Evolutionary conservation across 2,329 filamentous ascomycete species (phyloP), one percentile per base, ranked within the genome.

Genomic region (Colletotrichum sp.): DNA sequence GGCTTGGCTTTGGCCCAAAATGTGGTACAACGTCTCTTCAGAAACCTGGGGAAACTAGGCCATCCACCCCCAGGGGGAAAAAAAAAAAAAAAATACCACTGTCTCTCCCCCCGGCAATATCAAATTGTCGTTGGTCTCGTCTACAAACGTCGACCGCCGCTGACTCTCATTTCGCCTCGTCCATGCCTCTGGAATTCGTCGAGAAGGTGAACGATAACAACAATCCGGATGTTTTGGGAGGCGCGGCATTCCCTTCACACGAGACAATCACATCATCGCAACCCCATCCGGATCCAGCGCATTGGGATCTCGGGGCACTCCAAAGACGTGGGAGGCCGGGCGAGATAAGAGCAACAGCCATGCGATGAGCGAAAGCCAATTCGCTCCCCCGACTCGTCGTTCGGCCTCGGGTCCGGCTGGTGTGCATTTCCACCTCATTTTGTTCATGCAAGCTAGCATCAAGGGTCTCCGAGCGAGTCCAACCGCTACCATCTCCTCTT

Each of bases 391-490:
- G 70, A 68, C 73, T 65, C 59, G 39, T 49, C 39, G 70, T 55
- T 66, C 70, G 64, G 73, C 57, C 70, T 76, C 64, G 70, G 70
- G 64, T 39, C 70, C 70, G 73, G 70, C 64, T 68, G 73, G 73
- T 68, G 70, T 49, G 64, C 70, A 73, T 60, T 76, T 76, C 73
- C 73, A 73, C 73, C 73, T 73, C 73, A 76, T 76, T 68, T 73
- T 60, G 59, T 77, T 78, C 76, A 78, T 78, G 77, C 77, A 34
- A 66, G 16, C 76, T 75, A 76, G 77, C 77, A 77, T 78, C 77
- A 77, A 72, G 77, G 77, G 70, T 78, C 71, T 68, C 65, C 68
- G 60, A 68, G 39, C 71, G 55, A 68, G 73, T 68, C 73, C 69
- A 76, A 73, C 73, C 73, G 59, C 73, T 59, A 65, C 49, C 69